Percentiles rank a stretch among this genome's conserved stretches.
These are phyloP conservation scores for Malassezia yamatoensis DNA, from an alignment of 1,284 basidiomycete genomes.

Conservation along the genomic window DNA sequence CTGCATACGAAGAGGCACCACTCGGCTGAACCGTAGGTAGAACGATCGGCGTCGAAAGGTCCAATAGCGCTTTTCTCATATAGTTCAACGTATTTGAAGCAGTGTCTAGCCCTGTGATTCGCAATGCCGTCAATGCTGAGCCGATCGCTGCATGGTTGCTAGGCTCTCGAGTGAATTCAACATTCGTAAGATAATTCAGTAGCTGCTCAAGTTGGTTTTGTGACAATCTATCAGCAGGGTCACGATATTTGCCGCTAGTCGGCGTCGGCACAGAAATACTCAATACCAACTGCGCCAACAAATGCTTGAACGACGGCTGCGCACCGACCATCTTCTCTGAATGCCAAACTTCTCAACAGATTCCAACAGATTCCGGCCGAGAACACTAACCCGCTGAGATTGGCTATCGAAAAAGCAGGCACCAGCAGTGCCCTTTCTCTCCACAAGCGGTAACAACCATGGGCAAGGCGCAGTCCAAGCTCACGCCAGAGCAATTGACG, in stretches of 20 bases:
- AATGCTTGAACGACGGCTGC: slow-evolving; percentile 12
- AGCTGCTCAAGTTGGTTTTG: slow-evolving; percentile 27
- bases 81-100: slow-evolving; percentile 29
- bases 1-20: slow-evolving; percentile 19
- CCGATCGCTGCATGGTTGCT: slow-evolving; percentile 42
- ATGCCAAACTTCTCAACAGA: too few species aligned
- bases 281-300: slow-evolving; percentile 13
- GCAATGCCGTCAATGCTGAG: slow-evolving; percentile 35
- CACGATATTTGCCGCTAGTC: slow-evolving; percentile 1
- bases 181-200: slow-evolving; percentile 38
- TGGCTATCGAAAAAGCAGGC: neutral
- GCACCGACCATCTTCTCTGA: slow-evolving; percentile 5
- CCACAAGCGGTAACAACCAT: slow-evolving; percentile 36
- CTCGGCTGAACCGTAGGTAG: neutral
- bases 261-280: slow-evolving; percentile 9
- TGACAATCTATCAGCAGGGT: neutral
- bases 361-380: too few species aligned
- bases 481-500: slow-evolving; percentile 83
- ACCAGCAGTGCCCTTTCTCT: neutral
- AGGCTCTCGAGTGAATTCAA: slow-evolving; percentile 34
- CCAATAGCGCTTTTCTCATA: slow-evolving; percentile 32
- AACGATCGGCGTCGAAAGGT: slow-evolving; percentile 9
- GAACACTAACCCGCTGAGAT: too few species aligned
- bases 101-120: slow-evolving; percentile 33
- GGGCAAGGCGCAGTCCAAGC: slow-evolving; percentile 96